Base-by-base conservation (phyloP, 306 rosid genomes). In the Cucurbita moschata region DNA sequence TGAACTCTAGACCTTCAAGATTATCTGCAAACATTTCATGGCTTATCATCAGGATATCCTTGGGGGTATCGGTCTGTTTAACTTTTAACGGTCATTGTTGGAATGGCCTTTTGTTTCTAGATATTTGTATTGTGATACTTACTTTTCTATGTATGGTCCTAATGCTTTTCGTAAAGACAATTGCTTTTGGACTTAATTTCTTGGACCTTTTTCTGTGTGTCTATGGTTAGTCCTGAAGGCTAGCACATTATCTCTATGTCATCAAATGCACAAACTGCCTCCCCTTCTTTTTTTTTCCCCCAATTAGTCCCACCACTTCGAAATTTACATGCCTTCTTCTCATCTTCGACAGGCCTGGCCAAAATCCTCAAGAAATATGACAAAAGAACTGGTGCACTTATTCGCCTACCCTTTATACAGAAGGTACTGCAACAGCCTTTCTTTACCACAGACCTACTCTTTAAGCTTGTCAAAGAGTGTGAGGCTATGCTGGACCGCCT, bases 351-450 rank as follows among this genome's bases (percentile, higher is more conserved):
- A 95, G 99, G 99, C 51, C 83, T 95, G 58, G 97, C 85, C 55
- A 95, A 95, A 83, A 95, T 95, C 77, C 88, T 95, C 6, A 95
- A 95, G 82, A 95, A 95, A 86, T 91, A 95, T 73, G 99, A 95
- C 86, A 95, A 95, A 82, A 84, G 99, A 84, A 95, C 99, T 8
- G 99, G 99, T 39, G 97, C 97, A 50, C 96, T 95, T 50, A 91
- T 89, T 73, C 99, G 99, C 63, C 72, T 95, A 85, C 97, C 99
- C 75, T 95, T 91, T 81, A 95, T 95, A 74, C 96, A 89, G 81
- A 95, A 85, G 85, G 99, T 95, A 72, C 77, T 95, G 81, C 97
- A 86, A 26, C 95, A 95, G 79, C 97, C 99, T 76, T 95, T 95
- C 87, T 91, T 89, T 73, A 95, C 96, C 64, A 91, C 90, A 4